Evolutionary conservation across 768 basidiomycete species (phyloP), one percentile per base, ranked within the genome.

Genomic region (Daedaleopsis sinensis): DNA sequence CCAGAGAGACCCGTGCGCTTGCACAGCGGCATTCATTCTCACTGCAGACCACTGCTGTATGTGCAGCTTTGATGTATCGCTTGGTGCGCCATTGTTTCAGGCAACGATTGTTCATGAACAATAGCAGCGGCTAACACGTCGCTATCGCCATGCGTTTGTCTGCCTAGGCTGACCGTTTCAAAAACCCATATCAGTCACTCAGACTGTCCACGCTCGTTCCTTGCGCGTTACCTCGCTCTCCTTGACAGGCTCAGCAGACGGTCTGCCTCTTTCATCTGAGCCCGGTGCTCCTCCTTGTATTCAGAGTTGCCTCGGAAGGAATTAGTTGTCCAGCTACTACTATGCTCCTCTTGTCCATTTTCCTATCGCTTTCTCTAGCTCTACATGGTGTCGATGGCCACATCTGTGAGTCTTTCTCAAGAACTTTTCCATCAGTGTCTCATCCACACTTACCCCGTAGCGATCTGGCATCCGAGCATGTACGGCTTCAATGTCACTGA

Each of bases 1-100:
- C 82, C 83, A 52, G 86, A 84, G 51, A 98, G 77, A 32, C 94
- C 90, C 1, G 90, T 89, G 42, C 91, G 87, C 66, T 84, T 85
- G 60, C n/a, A n/a, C n/a, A n/a, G n/a, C n/a, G n/a, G n/a, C n/a
- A n/a, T n/a, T n/a, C n/a, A n/a, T n/a, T n/a, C n/a, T n/a, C n/a
- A n/a, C n/a, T n/a, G n/a, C n/a, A n/a, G n/a, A n/a, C n/a, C n/a
- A n/a, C n/a, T n/a, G n/a, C n/a, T n/a, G n/a, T n/a, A n/a, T n/a
- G n/a, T n/a, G n/a, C n/a, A n/a, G n/a, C n/a, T n/a, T n/a, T n/a
- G n/a, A n/a, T n/a, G n/a, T n/a, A n/a, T 15, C 42, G n/a, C 42
- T 13, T 3, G 12, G 10, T n/a, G 12, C 42, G n/a, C 11, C 10
- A 13, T n/a, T 15, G 46, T n/a, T 11, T 23, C 37, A 9, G 27